These are phyloP conservation scores for Aspergillus baeticus DNA, from an alignment of 495 filamentous ascomycete genomes.

Conservation along the genomic window DNA sequence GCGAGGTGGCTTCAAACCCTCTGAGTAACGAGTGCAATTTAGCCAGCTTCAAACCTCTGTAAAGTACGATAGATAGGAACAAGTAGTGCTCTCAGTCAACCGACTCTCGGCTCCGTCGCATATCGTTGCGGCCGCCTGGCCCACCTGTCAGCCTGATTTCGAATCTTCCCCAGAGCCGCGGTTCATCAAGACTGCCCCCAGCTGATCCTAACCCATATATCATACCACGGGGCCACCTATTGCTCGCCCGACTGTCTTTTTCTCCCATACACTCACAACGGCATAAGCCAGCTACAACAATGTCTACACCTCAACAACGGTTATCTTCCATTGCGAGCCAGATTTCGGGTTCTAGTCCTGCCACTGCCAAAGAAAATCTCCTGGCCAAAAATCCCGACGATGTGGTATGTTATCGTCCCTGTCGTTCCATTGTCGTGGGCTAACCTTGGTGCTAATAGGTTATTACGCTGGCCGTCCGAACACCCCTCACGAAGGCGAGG, in stretches of 20 bases:
- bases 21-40: too few relatives aligned
- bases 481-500: conserved; percentile 72
- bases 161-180: conserved; percentile 16
- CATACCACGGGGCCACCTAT: background rate
- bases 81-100: background rate
- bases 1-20: too few relatives aligned
- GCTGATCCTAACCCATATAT: conserved; percentile 2
- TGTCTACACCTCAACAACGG: conserved; percentile 46
- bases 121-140: too few relatives aligned
- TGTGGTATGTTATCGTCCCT: conserved; percentile 31
- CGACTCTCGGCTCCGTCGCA: conserved; percentile 17
- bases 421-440: background rate
- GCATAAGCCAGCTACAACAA: conserved; percentile 8
- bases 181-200: conserved; percentile 10
- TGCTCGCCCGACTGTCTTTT: background rate
- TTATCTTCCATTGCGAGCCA: conserved; percentile 42
- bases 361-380: conserved; percentile 32
- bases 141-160: background rate
- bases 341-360: conserved; percentile 29
- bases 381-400: conserved; percentile 44
- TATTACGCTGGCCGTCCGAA: conserved; percentile 79
- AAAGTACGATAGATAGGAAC: background rate
- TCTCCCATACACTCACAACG: background rate
- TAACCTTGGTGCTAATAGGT: conserved; percentile 45
- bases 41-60: too few relatives aligned